Conservation (phyloP, 2,329 filamentous ascomycete species). For the Penicillium sp. region DNA sequence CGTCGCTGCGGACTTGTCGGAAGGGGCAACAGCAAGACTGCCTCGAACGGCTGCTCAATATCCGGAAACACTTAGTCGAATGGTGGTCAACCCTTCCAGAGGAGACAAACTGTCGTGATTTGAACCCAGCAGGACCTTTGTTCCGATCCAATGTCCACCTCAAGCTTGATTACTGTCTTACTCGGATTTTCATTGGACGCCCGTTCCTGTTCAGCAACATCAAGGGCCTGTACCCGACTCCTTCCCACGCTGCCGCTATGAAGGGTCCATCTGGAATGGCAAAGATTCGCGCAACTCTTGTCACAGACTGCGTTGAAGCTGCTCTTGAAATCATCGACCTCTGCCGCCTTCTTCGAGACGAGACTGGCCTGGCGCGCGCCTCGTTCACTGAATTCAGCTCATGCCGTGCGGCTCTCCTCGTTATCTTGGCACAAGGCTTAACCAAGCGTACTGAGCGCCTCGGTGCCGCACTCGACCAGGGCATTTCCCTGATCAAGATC, state of each 20-base stretch:
- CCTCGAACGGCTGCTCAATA: conserved; percentile 41
- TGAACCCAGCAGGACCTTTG: conserved; percentile 43
- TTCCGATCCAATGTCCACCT: conserved; percentile 55
- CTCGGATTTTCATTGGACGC: conserved; percentile 57
- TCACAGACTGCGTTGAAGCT: conserved; percentile 56
- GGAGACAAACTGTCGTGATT: conserved; percentile 43
- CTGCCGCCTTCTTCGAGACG: conserved; percentile 52
- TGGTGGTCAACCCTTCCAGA: conserved; percentile 47
- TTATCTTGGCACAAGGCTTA: conserved; percentile 45
- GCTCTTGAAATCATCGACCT: conserved; percentile 55
- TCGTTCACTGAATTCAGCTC: conserved; percentile 60
- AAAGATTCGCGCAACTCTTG: conserved; percentile 44
- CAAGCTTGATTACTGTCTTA: conserved; percentile 55
- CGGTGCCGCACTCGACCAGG: conserved; percentile 51
- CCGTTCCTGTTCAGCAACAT: conserved; percentile 53
- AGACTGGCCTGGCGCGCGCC: conserved; percentile 56
- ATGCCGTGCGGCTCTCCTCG: conserved; percentile 56
- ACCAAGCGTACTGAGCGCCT: conserved; percentile 46
- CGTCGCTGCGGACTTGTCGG: conserved; percentile 40
- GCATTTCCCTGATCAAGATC: conserved; percentile 54
- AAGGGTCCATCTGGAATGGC: conserved; percentile 35
- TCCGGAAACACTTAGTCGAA: conserved; percentile 42
- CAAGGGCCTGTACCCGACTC: conserved; percentile 30
- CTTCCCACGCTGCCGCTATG: conserved; percentile 19
- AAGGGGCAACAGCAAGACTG: conserved; percentile 44